Conservation (phyloP, 2,329 filamentous ascomycete species). For the Fusarium ramigenum region DNA sequence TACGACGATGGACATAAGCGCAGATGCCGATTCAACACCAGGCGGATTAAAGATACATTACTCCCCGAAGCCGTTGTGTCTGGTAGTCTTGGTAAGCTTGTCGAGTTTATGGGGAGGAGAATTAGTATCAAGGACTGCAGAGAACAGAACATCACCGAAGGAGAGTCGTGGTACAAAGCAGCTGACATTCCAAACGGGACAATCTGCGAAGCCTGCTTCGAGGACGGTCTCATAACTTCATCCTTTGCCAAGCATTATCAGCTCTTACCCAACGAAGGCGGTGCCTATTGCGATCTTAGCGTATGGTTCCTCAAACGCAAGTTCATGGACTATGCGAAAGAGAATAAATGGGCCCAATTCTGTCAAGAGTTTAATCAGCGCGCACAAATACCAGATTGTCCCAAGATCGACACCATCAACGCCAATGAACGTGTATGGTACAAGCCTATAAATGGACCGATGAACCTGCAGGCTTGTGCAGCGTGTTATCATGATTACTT, state of each 20-base stretch:
- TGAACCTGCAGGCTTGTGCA: conserved; percentile 46
- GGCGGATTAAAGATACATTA: conserved; percentile 46
- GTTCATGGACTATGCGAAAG: conserved; percentile 39
- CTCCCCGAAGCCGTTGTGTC: conserved; percentile 43
- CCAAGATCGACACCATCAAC: conserved; percentile 25
- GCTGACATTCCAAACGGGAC: conserved; percentile 43
- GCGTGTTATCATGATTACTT: conserved; percentile 53
- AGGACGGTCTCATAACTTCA: conserved; percentile 46
- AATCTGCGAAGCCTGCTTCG: conserved; percentile 53
- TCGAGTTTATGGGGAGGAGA: conserved; percentile 45
- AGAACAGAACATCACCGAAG: conserved; percentile 13
- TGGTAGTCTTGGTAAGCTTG: conserved; percentile 39
- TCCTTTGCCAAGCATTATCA: conserved; percentile 45
- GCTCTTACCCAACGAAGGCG: background rate
- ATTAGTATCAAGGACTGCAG: conserved; percentile 31
- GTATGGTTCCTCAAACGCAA: conserved; percentile 45
- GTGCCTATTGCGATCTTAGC: conserved; percentile 46
- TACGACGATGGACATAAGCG: conserved; percentile 42
- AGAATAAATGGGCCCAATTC: conserved; percentile 48
- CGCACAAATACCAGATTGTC: conserved; percentile 43
- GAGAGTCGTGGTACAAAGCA: conserved; percentile 48
- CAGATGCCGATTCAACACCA: conserved; percentile 48
- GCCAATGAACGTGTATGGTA: conserved; percentile 47
- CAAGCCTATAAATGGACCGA: conserved; percentile 38
- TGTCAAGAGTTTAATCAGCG: conserved; percentile 43